phyloP scores from a whole-genome alignment of 768 basidiomycete species.

The Lentinula boryana region DNA sequence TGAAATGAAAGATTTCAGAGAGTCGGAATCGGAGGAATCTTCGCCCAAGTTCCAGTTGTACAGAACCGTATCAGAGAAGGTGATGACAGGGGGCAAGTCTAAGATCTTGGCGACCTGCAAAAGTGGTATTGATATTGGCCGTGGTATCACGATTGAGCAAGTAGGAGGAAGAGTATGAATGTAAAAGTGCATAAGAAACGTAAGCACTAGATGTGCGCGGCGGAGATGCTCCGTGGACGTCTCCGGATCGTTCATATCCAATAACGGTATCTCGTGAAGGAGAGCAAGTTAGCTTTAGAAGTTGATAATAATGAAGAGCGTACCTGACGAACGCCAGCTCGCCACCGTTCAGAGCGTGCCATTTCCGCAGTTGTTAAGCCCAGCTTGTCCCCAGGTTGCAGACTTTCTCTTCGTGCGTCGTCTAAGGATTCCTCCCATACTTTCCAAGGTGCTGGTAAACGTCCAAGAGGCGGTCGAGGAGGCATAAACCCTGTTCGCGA shows the following conservation, averaged over 20 bases:
- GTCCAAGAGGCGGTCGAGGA: conserved; percentile 59
- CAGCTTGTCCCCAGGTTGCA: conserved; percentile 58
- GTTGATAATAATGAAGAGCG: not conserved
- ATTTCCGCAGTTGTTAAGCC: conserved; percentile 46
- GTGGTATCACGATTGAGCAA: conserved; percentile 57
- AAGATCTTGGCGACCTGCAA: conserved; percentile 67
- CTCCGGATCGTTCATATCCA: conserved; percentile 40
- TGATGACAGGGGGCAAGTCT: conserved; percentile 81
- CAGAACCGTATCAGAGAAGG: conserved; percentile 62
- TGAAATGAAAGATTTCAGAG: conserved; percentile 40
- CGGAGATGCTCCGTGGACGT: conserved; percentile 53
- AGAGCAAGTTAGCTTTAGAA: not conserved
- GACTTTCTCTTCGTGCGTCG: conserved; percentile 36
- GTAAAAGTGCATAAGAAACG: conserved; percentile 74
- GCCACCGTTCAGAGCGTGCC: conserved; percentile 6
- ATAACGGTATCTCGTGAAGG: conserved; percentile 42
- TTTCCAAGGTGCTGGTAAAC: conserved; percentile 46
- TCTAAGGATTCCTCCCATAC: conserved; percentile 65
- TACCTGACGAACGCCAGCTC: conserved; percentile 38
- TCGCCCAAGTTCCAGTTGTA: conserved; percentile 68
- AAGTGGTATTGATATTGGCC: conserved; percentile 67
- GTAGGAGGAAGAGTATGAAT: conserved; percentile 56
- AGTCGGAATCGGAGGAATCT: conserved; percentile 20
- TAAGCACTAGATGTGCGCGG: conserved; percentile 67
- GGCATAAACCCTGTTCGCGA: conserved; percentile 90